A percentile compares a stretch with the other conserved stretches of the same genome.
Evolutionary conservation across 345 rosid species (phyloP).

Genomic region (Anacardium occidentale): DNA sequence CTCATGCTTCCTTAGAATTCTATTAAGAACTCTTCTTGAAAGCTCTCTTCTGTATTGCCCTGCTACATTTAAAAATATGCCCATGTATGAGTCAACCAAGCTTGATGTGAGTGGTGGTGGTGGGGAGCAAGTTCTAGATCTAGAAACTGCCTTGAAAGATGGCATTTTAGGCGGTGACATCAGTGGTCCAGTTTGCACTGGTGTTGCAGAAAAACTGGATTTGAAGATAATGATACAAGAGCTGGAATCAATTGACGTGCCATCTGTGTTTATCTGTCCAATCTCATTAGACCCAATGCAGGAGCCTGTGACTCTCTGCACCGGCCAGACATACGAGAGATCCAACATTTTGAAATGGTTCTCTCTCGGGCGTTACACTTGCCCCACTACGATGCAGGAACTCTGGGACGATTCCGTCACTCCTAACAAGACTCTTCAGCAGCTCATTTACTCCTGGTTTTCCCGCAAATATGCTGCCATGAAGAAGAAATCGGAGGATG

Average conservation of each 20-base stretch:
- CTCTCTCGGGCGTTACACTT: conserved; percentile 55
- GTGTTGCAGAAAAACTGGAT: conserved; percentile 49
- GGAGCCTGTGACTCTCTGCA: conserved; percentile 74
- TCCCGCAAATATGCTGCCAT: conserved; percentile 52
- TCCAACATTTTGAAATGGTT: conserved; percentile 67
- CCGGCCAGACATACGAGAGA: conserved; percentile 74
- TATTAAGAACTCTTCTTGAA: conserved; percentile 13
- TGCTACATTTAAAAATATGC: conserved; percentile 34
- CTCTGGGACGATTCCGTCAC: conserved; percentile 73
- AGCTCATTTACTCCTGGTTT: conserved; percentile 68
- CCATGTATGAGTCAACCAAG: conserved; percentile 51
- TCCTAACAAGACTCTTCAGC: conserved; percentile 62
- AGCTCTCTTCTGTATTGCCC: background rate
- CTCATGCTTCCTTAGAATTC: conserved; percentile 4
- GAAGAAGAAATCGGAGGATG: conserved; percentile 72
- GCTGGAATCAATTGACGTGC: conserved; percentile 54
- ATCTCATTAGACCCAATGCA: conserved; percentile 71
- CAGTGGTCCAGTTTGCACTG: conserved; percentile 33
- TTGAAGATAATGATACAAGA: conserved; percentile 62
- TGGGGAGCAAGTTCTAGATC: conserved; percentile 72
- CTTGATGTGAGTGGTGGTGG: conserved; percentile 38
- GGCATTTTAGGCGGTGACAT: conserved; percentile 60
- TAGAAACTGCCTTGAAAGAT: conserved; percentile 69
- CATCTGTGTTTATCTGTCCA: conserved; percentile 67
- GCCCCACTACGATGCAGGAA: conserved; percentile 82